Conservation (phyloP, 2,329 filamentous ascomycete genomes). For the Hypoxylon sp. region DNA sequence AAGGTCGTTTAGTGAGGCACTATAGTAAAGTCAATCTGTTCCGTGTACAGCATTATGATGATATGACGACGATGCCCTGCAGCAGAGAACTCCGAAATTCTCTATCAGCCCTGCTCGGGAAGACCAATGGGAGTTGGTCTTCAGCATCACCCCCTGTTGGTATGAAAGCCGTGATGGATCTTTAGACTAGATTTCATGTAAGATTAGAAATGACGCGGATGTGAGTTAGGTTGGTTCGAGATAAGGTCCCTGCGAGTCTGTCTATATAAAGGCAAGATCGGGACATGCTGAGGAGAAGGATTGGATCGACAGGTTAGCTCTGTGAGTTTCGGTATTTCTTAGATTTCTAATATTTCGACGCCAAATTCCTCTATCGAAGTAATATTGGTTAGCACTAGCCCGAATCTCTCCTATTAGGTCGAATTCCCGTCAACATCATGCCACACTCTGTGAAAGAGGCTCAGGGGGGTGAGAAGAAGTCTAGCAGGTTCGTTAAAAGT, state of each 20-base stretch:
- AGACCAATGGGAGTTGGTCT: conserved; percentile 46
- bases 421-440: conserved; percentile 37
- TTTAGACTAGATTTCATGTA: conserved; percentile 31
- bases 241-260: conserved; percentile 22
- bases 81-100: conserved; percentile 39
- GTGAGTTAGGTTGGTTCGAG: conserved; percentile 19
- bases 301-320: conserved; percentile 31
- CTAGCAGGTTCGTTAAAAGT: conserved; percentile 44
- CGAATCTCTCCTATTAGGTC: conserved; percentile 11
- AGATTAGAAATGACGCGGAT: conserved; percentile 29
- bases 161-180: conserved; percentile 34
- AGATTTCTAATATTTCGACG: conserved; percentile 29
- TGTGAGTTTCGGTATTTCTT: conserved; percentile 42
- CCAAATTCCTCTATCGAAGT: conserved; percentile 7
- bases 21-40: conserved; percentile 29
- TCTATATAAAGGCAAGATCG: conserved; percentile 40
- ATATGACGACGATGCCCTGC: conserved; percentile 40
- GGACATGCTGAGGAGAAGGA: conserved; percentile 7
- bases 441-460: conserved; percentile 43
- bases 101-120: conserved; percentile 32
- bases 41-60: conserved; percentile 46
- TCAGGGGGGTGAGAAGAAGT: conserved; percentile 36
- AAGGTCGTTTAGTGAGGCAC: conserved; percentile 23
- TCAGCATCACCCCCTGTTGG: conserved; percentile 34
- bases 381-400: conserved; percentile 9